These are phyloP conservation scores for Chenopodium quinoa DNA, from an alignment of 148 eudicot genomes.

Conservation along the genomic window DNA sequence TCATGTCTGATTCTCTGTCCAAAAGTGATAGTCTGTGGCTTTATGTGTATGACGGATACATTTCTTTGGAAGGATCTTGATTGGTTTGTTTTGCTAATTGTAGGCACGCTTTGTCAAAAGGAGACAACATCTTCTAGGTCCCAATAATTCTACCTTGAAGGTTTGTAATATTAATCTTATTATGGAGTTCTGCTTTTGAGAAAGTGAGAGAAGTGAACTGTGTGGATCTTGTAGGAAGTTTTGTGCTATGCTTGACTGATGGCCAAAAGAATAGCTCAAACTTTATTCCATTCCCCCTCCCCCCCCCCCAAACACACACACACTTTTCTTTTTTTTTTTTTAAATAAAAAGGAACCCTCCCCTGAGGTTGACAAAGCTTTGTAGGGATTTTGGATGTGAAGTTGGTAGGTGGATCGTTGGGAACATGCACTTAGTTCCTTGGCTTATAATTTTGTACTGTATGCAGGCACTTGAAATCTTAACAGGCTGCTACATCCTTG, in stretches of 20 bases:
- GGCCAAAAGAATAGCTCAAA: too few species aligned
- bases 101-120: conserved; percentile 96
- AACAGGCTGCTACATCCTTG: conserved; percentile 94
- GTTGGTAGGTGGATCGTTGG: background rate
- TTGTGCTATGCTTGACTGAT: background rate
- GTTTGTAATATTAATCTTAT: conserved; percentile 37
- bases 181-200: background rate
- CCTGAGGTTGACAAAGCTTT: background rate
- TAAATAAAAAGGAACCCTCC: background rate
- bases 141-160: conserved; percentile 88
- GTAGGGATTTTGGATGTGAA: background rate
- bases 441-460: background rate
- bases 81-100: conserved; percentile 19
- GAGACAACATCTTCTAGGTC: conserved; percentile 89
- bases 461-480: conserved; percentile 96
- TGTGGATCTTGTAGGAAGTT: background rate
- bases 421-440: background rate
- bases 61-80: conserved; percentile 1
- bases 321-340: too few species aligned
- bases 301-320: background rate
- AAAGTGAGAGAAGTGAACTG: background rate
- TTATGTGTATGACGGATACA: background rate
- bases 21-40: background rate
- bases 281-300: background rate
- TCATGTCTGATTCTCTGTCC: background rate